Evolutionary conservation across 495 filamentous ascomycete genomes (phyloP), one percentile per base, ranked within the genome.

Genomic region (Collariella sp.): DNA sequence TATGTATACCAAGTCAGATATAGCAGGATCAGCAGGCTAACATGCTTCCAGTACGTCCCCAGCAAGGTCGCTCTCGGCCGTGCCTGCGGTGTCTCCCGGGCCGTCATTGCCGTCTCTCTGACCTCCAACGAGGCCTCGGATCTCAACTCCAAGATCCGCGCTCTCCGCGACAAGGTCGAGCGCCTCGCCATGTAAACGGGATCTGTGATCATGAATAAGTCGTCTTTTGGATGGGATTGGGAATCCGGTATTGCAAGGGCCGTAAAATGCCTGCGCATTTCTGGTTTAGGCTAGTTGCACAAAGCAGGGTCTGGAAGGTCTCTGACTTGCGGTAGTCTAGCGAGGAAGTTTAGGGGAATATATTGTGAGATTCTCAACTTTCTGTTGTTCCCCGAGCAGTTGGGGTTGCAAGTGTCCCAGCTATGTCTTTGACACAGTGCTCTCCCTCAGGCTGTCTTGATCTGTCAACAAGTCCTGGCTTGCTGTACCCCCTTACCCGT

Each of bases 101-200:
- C 89, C 40, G 90, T 98, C 36, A 96, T 98, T 61, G 83, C 87
- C 38, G 84, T 82, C 36, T 84, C 80, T 57, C 91, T 96, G 64
- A 95, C 89, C 35, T 89, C 86, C 61, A 97, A 96, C 78, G 93
- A 96, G 73, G 88, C 87, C 13, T 85, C 80, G 52, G 93, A 96
- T 66, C 77, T 97, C 29, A 84, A 83, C 72, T 76, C 76, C 58
- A 88, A 93, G 79, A 96, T 97, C 69, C 76, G 85, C 54, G 72
- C 77, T 42, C 72, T 97, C 63, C 95, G 91, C 79, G 85, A 91
- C 69, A 93, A 96, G 84, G 89, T 98, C 39, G 93, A 98, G 78
- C 80, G 93, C 63, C 79, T 96, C 51, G 88, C 91, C 82, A 94
- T 98, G 74, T 98, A 88, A 83, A 66, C 48, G 31, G 46, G 44